Evolutionary conservation across 129 eudicot species (phyloP), one percentile per base, ranked within the genome.

Genomic region (Logfia minima): DNA sequence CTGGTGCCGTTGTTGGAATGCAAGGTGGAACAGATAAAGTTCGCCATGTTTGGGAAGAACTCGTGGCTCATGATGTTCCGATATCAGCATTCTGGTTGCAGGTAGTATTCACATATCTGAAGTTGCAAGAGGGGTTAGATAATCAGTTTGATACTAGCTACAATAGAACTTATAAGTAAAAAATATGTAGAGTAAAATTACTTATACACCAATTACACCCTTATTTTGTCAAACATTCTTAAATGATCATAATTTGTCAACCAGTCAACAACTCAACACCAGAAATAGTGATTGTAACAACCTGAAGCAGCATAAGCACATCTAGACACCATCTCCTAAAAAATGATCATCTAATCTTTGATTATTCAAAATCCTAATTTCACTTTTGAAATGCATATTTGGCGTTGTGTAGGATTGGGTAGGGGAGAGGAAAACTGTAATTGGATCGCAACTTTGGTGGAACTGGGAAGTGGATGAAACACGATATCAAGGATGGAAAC

Each of bases 391-490:
- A 32, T 34, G 28, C 52, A 76, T 71, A 61, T 66, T 10, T 65
- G 61, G 29, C 16, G 24, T 68, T 21, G 7, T 81, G 79, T 80
- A 95, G 99, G 99, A 95, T 63, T 95, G 99, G 99, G 97, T 95
- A 17, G 99, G 99, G 32, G 92, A 92, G 82, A 83, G 99, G 79
- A 85, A 91, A 82, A 95, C 99, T 1, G 84, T 91, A 31, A 90
- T 95, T 14, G 99, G 99, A 35, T 95, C 99, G 65, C 99, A 95
- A 73, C 91, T 95, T 35, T 91, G 99, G 99, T 95, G 96, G 97
- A 95, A 95, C 24, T 95, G 97, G 99, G 99, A 95, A 85, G 99
- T 92, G 37, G 99, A 95, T 72, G 82, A 85, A 59, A 81, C 76
- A 72, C 83, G 92, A 67, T 95, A 95, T 70, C 77, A 82, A 48